A percentile compares a stretch with the other conserved stretches of the same genome.
Conservation (phyloP, 2,329 filamentous ascomycete genomes). For the Stemphylium vesicarium region DNA sequence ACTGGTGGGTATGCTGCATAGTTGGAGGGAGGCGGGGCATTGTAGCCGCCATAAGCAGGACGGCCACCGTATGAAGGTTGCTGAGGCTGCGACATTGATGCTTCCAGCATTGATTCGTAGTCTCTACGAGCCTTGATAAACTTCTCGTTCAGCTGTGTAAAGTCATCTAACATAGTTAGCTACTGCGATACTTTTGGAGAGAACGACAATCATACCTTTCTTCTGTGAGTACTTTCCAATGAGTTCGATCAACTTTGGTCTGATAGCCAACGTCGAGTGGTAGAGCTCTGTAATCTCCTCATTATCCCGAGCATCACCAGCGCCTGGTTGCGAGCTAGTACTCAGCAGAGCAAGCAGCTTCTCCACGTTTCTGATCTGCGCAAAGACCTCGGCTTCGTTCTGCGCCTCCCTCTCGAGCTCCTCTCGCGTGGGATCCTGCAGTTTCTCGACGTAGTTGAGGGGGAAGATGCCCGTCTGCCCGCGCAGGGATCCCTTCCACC, state of each 20-base stretch:
- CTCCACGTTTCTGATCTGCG: slow-evolving; percentile 78
- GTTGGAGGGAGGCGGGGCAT: slow-evolving; percentile 38
- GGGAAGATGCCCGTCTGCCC: slow-evolving; percentile 98
- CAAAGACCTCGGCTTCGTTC: slow-evolving; percentile 85
- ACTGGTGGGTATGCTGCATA: slow-evolving; percentile 44
- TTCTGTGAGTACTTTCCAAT: slow-evolving; percentile 99
- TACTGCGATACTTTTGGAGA: neutral
- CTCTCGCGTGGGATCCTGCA: slow-evolving; percentile 91
- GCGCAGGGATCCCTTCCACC: slow-evolving; percentile 96
- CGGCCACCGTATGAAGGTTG: slow-evolving; percentile 79
- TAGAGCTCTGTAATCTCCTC: slow-evolving; percentile 94
- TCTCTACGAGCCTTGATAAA: slow-evolving; percentile 98
- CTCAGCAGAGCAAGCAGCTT: slow-evolving; percentile 88
- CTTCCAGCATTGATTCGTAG: slow-evolving; percentile 94
- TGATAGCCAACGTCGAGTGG: slow-evolving; percentile 90
- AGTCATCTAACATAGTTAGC: slow-evolving; percentile 73
- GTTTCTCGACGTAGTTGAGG: slow-evolving; percentile 97
- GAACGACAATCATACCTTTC: slow-evolving; percentile 69
- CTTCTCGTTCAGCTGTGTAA: slow-evolving; percentile 97
- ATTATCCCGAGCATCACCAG: slow-evolving; percentile 80
- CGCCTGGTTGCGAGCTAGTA: slow-evolving; percentile 64
- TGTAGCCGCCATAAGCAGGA: slow-evolving; percentile 42
- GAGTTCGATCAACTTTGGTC: slow-evolving; percentile 95
- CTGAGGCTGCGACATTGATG: slow-evolving; percentile 94
- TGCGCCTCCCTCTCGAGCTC: slow-evolving; percentile 94